Evolutionary conservation across 352 stramenopile genomes (phyloP), one percentile per base, ranked within the genome.

Genomic region (Phytophthora chlamydospora): DNA sequence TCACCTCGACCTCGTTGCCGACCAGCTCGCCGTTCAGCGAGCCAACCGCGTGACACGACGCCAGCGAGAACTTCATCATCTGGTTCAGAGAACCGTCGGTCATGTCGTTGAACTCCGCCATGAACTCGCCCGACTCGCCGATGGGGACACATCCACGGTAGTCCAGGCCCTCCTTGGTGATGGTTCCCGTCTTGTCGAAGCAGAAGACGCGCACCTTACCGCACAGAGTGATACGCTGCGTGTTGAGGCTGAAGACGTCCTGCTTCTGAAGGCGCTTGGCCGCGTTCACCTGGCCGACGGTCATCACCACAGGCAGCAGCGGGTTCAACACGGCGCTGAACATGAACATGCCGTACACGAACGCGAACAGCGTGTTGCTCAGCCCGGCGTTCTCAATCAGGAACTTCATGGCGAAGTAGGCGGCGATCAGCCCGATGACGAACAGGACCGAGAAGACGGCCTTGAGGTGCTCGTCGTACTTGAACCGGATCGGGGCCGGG

Each of bases 131-230:
- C 24, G 47, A 69, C 29, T 84, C 69, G 14, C 71, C 55, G 13
- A 90, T 71, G 0, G 79, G 79, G n/a, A 89, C 57, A 29, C 78
- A 84, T 32, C 78, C 85, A 50, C 86, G 59, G 63, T 94, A 97
- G 49, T 96, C 83, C 6, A 98, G 65, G 2, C 91, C 91, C 49
- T 97, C 76, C 56, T 96, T 93, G 16, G 91, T 98, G 44, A 98
- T 82, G 14, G 91, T 98, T 6, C 91, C 91, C 0, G 91, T 98
- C 66, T 98, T 98, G 76, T 98, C 91, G 65, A 98, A 98, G 66
- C 90, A 97, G 39, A 91, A 92, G 6, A 93, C 73, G 38, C 80
- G 85, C 8, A 97, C 88, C 63, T 97, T 98, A n/a, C 91, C 91
- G 44, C 85, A 90, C 1, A 98, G 68, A 0, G 90, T 82, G 51